Evolutionary conservation across 345 rosid species (phyloP).

Genomic region (Nasturtium officinale): DNA sequence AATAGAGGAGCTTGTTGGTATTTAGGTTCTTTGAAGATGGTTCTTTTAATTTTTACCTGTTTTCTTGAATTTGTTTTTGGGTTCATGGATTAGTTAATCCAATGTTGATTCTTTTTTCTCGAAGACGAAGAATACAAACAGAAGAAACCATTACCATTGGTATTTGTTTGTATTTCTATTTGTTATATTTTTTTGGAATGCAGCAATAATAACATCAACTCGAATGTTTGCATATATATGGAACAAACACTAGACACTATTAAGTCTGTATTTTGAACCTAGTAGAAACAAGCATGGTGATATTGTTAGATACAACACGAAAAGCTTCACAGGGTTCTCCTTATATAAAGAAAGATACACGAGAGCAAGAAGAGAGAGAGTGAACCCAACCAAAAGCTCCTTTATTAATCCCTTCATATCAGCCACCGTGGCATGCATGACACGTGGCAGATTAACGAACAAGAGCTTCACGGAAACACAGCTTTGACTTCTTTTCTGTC

Average conservation of each 20-base stretch:
- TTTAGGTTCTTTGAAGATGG: slow-evolving; percentile 22
- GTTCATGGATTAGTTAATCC: slow-evolving; percentile 1
- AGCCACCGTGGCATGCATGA: neutral
- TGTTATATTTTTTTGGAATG: slow-evolving; percentile 12
- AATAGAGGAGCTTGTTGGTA: slow-evolving; percentile 29
- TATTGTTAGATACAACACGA: slow-evolving; percentile 12
- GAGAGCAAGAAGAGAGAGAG: neutral
- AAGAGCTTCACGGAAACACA: slow-evolving; percentile 58
- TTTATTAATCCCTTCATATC: slow-evolving; percentile 27
- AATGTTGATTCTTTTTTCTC: slow-evolving; percentile 4
- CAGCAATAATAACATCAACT: neutral
- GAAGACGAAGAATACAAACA: slow-evolving; percentile 8
- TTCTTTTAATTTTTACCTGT: slow-evolving; percentile 8
- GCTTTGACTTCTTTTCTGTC: slow-evolving; percentile 88
- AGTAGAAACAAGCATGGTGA: neutral
- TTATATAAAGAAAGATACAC: too few species aligned
- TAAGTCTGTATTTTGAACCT: neutral
- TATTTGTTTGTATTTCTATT: slow-evolving; percentile 17
- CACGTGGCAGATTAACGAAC: slow-evolving; percentile 18
- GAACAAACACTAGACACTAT: neutral
- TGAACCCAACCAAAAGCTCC: neutral
- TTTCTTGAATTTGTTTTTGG: slow-evolving; percentile 7
- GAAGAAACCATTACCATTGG: neutral
- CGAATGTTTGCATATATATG: slow-evolving; percentile 8
- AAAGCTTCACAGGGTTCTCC: slow-evolving; percentile 26